Conservation (phyloP, 179 eudicot species). For the Silene vulgaris region DNA sequence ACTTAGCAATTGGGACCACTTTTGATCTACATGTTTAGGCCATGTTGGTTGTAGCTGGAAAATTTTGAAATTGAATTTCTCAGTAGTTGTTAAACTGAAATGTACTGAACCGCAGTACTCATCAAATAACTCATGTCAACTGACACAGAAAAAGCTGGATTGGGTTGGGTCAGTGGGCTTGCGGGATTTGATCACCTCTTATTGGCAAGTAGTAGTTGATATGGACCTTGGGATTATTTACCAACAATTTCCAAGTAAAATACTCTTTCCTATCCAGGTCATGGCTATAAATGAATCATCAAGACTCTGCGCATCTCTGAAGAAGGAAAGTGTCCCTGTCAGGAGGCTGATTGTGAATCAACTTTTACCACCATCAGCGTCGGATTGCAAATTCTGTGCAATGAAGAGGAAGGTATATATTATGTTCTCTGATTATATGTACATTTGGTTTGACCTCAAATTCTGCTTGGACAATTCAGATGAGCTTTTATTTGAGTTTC, state of each 20-base stretch:
- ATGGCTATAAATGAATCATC: slow-evolving; percentile 96
- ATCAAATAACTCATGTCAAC: too few species aligned
- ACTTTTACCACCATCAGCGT: slow-evolving; percentile 85
- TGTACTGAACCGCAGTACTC: too few species aligned
- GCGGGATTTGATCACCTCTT: too few species aligned
- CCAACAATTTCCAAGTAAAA: neutral
- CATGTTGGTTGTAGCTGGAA: slow-evolving; percentile 1
- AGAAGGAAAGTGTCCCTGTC: slow-evolving; percentile 88
- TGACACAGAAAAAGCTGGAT: too few species aligned
- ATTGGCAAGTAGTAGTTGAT: too few species aligned
- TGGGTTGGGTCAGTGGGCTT: too few species aligned
- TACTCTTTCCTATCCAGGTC: slow-evolving; percentile 39
- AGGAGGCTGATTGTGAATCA: slow-evolving; percentile 92
- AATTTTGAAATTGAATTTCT: neutral
- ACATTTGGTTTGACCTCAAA: neutral
- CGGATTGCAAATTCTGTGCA: slow-evolving; percentile 96
- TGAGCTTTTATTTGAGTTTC: neutral
- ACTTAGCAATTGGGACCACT: neutral
- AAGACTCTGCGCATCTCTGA: slow-evolving; percentile 76
- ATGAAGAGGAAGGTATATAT: slow-evolving; percentile 85
- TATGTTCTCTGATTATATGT: neutral
- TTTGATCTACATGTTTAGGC: neutral
- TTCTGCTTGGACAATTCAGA: neutral
- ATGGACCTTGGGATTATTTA: neutral
- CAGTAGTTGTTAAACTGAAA: neutral